Percentiles rank a stretch among this genome's conserved stretches.
Evolutionary conservation across 2,329 filamentous ascomycete species (phyloP).

Genomic region (Fusarium sp.): DNA sequence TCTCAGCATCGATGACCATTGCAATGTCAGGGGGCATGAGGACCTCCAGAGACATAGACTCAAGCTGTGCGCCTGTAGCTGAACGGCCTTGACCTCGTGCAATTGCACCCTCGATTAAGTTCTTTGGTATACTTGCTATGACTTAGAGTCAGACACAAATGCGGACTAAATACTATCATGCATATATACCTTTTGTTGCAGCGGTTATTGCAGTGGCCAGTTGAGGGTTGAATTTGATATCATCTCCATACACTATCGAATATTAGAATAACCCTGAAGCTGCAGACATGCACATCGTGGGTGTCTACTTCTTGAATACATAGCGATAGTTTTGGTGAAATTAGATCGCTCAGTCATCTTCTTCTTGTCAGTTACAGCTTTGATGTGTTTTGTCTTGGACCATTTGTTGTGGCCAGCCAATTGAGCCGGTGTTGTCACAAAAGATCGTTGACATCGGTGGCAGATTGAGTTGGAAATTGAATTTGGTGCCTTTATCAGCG

Average conservation of each 20-base stretch:
- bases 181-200: slow-evolving; percentile 78
- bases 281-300: neutral
- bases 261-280: slow-evolving; percentile 24
- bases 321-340: slow-evolving; percentile 78
- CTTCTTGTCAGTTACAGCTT: slow-evolving; percentile 84
- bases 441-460: slow-evolving; percentile 60
- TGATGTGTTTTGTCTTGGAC: slow-evolving; percentile 97
- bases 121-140: slow-evolving; percentile 81
- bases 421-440: slow-evolving; percentile 58
- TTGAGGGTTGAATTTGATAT: slow-evolving; percentile 79
- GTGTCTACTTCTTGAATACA: slow-evolving; percentile 76
- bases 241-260: slow-evolving; percentile 75
- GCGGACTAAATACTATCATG: neutral
- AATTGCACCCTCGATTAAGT: slow-evolving; percentile 85
- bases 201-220: slow-evolving; percentile 77
- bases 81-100: slow-evolving; percentile 90
- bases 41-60: slow-evolving; percentile 81
- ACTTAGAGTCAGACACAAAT: neutral
- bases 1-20: slow-evolving; percentile 85
- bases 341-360: slow-evolving; percentile 78
- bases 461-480: slow-evolving; percentile 52
- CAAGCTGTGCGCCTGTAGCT: slow-evolving; percentile 78
- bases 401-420: slow-evolving; percentile 88
- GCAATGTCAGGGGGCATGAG: slow-evolving; percentile 82
- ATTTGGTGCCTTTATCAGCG: slow-evolving; percentile 26